Evolutionary conservation across 495 filamentous ascomycete genomes (phyloP), one percentile per base, ranked within the genome.

Genomic region (Bathelium albidoporum): DNA sequence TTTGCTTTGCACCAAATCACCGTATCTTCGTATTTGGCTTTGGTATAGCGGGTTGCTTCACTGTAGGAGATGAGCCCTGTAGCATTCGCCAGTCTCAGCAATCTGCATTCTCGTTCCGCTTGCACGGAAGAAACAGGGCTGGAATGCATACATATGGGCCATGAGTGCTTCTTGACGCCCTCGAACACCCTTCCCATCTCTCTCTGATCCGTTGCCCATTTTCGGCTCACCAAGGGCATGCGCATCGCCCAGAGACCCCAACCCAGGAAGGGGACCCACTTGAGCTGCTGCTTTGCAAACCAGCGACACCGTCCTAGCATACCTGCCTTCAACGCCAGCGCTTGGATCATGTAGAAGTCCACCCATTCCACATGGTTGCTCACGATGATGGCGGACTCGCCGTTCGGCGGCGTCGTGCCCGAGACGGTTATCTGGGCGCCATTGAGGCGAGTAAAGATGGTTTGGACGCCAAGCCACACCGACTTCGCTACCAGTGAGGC

Each of bases 161-260:
- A 81, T 36, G 70, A 75, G 60, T 68, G 71, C 43, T 68, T 64
- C 28, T 75, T 73, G 41, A 83, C 78, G 4, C 79, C 80, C 31
- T 67, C 64, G 64, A 85, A 84, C 9, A 83, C 77, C 36, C 76
- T 72, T 41, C 80, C 77, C 65, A 85, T 71, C 74, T 84, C 82
- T 20, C 61, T 72, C 69, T 77, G 73, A 69, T 85, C 81, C 62
- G 68, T 74, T 66, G 72, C 73, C 82, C 83, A 84, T 59, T 82
- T 77, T 62, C 83, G 70, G 64, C 75, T 81, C 20, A 84, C 80
- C 74, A 82, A 74, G 2, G 82, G 83, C 79, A 85, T 83, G 4
- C 82, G 80, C 74, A 85, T 81, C 14, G 80, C 83, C 77, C 81
- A 82, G 29, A 86, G 76, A 2, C 79, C 82, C 83, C 81, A 84